Evolutionary conservation across 768 basidiomycete genomes (phyloP), one percentile per base, ranked within the genome.

Genomic region (Tulasnella calospora): DNA sequence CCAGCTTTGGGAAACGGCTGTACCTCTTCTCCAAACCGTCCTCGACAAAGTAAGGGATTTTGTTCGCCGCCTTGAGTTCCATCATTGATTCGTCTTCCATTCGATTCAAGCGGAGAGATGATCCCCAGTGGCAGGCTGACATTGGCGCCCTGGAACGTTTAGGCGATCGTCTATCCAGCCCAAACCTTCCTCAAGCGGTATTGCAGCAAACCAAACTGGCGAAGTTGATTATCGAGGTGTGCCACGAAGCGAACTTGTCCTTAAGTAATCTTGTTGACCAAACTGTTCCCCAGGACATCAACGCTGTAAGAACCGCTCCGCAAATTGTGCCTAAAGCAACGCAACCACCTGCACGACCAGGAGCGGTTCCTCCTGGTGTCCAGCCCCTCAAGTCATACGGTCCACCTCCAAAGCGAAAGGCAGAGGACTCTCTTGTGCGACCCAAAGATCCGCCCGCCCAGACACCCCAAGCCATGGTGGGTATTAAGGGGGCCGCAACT

Each of bases 1-100:
- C 55, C 75, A 76, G 57, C 75, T 76, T 44, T 76, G 75, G 75
- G 41, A 57, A 38, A 55, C 75, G 57, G 27, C 75, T n/a, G n/a
- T 76, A 13, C 55, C 75, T 4, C 57, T 76, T 27, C 55, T 76
- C 47, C 47, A 36, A 35, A 61, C 55, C 40, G 75, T 76, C 21
- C 57, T 55, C 47, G 38, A 69, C 38, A 33, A 33, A 61, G 75
- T 76, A 33, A 74, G 73, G 30, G 40, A 35, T 6, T 47, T 27
- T 61, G 46, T 33, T 61, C 17, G 21, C 27, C 4, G 35, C 38
- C 61, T 57, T 23, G 27, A 51, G 51, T 21, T 30, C 30, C n/a
- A 9, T 69, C 75, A 27, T n/a, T 46, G 21, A 76, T 74, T 55
- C 21, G 15, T 40, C 30, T 74, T 13, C 41, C 74, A 75, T 55